Percentiles rank a stretch among this genome's conserved stretches.
phyloP scores from a whole-genome alignment of 495 filamentous ascomycete species.

The Hypomontagnella submonticulosa region DNA sequence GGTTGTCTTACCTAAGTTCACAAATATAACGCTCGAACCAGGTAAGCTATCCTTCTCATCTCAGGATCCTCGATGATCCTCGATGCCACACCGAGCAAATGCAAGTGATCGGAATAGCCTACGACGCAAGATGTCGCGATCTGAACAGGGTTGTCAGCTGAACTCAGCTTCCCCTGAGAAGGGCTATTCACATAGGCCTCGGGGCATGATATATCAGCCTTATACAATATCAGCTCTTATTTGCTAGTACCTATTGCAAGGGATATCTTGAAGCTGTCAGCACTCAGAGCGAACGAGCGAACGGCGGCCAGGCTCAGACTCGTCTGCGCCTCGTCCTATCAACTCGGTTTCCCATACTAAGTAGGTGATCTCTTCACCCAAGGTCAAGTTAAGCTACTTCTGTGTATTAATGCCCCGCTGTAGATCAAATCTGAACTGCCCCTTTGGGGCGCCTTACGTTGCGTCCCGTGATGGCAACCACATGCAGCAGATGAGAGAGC shows the following conservation, averaged over 20 bases:
- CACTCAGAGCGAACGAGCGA: too few species aligned
- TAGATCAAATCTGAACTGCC: slow-evolving; percentile 16
- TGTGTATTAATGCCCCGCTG: not conserved
- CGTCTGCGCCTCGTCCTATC: too few species aligned
- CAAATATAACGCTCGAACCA: slow-evolving; percentile 6
- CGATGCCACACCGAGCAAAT: not conserved
- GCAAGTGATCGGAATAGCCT: not conserved
- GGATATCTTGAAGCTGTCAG: too few species aligned
- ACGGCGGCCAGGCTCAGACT: too few species aligned
- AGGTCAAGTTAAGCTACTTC: too few species aligned
- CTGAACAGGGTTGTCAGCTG: slow-evolving; percentile 17
- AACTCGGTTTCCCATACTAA: too few species aligned
- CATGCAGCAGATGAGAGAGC: slow-evolving; percentile 6
- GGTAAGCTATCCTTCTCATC: not conserved
- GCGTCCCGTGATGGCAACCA: slow-evolving; percentile 14
- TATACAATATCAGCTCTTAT: slow-evolving; percentile 13
- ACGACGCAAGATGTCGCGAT: not conserved
- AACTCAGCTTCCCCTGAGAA: slow-evolving; percentile 3
- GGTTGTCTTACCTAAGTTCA: slow-evolving; percentile 12
- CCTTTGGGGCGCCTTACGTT: not conserved
- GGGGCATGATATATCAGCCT: not conserved
- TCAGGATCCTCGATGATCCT: slow-evolving; percentile 11
- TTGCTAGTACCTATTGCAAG: too few species aligned
- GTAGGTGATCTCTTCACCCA: too few species aligned
- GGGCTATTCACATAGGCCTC: not conserved